Percentiles rank a stretch among this genome's conserved stretches.
These are phyloP conservation scores for Cucumis variabilis DNA, from an alignment of 331 rosid species.

Conservation along the genomic window DNA sequence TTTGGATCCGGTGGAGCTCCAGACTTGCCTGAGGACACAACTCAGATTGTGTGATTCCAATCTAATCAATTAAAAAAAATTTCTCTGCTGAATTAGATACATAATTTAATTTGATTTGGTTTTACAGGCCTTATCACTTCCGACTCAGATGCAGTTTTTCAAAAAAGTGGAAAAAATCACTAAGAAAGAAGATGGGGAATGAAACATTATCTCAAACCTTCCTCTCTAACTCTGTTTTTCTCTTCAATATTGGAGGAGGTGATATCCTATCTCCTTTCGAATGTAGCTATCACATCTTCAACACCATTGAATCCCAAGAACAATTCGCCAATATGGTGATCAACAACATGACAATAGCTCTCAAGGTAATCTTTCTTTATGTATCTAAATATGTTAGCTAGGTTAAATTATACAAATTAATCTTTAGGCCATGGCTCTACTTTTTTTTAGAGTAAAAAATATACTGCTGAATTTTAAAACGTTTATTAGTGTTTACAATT, in stretches of 20 bases:
- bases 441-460: neutral
- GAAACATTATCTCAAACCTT: neutral
- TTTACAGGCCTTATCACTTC: neutral
- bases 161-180: neutral
- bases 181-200: neutral
- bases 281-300: neutral
- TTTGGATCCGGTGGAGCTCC: constrained; percentile 8
- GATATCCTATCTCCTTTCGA: neutral
- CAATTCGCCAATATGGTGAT: neutral
- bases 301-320: neutral
- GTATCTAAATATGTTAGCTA: neutral
- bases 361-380: neutral
- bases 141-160: neutral
- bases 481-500: no score
- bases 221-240: neutral
- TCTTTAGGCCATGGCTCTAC: no score
- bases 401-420: no score
- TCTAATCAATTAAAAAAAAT: neutral
- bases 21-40: neutral
- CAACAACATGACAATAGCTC: neutral
- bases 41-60: neutral
- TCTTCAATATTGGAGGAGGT: neutral
- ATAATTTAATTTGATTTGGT: neutral
- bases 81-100: neutral
- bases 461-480: no score